A percentile compares a stretch with the other conserved stretches of the same genome.
These are phyloP conservation scores for Endoconidiophora polonica DNA, from an alignment of 2,329 filamentous ascomycete species.

Conservation along the genomic window DNA sequence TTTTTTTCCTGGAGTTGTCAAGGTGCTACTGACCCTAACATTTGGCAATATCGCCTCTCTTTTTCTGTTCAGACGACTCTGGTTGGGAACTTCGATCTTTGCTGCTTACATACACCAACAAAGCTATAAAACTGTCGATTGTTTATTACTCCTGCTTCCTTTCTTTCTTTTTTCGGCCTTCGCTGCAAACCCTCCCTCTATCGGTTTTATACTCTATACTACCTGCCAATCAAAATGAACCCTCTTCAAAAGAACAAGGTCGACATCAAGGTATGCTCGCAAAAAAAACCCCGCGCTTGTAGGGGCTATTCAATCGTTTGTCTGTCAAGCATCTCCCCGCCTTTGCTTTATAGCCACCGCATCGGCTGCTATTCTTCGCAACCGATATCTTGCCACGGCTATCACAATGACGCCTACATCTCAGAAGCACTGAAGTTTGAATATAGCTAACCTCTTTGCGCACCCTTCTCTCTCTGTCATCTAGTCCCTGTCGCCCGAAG, in stretches of 20 bases:
- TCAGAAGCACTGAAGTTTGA: background rate
- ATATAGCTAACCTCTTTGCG: constrained; percentile 7
- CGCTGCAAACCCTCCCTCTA: background rate
- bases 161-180: background rate
- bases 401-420: no score
- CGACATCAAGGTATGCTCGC: constrained; percentile 59
- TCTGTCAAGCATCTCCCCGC: constrained; percentile 1
- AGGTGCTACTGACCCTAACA: background rate
- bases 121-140: background rate
- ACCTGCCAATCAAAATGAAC: constrained; percentile 49
- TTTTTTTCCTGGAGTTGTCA: no score
- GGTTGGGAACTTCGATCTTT: background rate
- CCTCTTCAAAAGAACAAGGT: constrained; percentile 98
- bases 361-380: background rate
- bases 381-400: background rate
- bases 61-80: background rate
- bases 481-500: constrained; percentile 80
- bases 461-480: constrained; percentile 11
- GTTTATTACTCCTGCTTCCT: background rate
- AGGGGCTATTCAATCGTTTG: background rate
- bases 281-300: constrained; percentile 1
- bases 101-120: background rate
- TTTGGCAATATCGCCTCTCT: background rate
- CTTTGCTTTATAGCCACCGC: background rate
- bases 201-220: background rate